Conservation (phyloP, 1,284 basidiomycete species). For the Cerioporus squamosus region DNA sequence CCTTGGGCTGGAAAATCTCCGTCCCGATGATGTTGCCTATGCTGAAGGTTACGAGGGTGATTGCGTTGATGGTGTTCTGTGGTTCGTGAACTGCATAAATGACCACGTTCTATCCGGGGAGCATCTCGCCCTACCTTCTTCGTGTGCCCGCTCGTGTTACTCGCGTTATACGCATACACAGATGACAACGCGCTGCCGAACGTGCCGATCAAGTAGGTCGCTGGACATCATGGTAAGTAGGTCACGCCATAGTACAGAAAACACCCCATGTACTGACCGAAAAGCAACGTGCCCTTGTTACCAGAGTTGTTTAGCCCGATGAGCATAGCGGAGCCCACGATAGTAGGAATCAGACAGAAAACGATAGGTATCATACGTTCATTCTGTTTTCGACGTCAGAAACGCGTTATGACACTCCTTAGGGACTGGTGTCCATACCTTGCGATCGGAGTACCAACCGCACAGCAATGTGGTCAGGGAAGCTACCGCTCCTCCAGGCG, state of each 20-base stretch:
- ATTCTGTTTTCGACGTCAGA: neutral
- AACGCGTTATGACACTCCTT: neutral
- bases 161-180: conserved; percentile 66
- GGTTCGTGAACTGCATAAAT: neutral
- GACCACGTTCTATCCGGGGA: neutral
- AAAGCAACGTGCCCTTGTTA: conserved; percentile 55
- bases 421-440: conserved; percentile 38
- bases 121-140: conserved; percentile 47
- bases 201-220: conserved; percentile 54
- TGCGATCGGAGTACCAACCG: conserved; percentile 69
- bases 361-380: conserved; percentile 67
- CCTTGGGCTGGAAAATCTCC: conserved; percentile 61
- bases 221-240: conserved; percentile 31
- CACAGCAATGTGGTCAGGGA: conserved; percentile 53
- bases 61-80: conserved; percentile 55
- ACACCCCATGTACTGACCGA: conserved; percentile 43
- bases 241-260: neutral
- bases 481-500: conserved; percentile 57
- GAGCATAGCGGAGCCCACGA: conserved; percentile 59
- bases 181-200: conserved; percentile 61
- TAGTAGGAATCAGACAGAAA: conserved; percentile 60
- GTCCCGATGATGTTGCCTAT: conserved; percentile 60
- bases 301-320: conserved; percentile 54
- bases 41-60: conserved; percentile 54
- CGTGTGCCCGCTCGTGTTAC: conserved; percentile 65